A percentile compares a stretch with the other conserved stretches of the same genome.
Conservation (phyloP, 2,329 filamentous ascomycete species). For the Chrysoporthe cubensis region DNA sequence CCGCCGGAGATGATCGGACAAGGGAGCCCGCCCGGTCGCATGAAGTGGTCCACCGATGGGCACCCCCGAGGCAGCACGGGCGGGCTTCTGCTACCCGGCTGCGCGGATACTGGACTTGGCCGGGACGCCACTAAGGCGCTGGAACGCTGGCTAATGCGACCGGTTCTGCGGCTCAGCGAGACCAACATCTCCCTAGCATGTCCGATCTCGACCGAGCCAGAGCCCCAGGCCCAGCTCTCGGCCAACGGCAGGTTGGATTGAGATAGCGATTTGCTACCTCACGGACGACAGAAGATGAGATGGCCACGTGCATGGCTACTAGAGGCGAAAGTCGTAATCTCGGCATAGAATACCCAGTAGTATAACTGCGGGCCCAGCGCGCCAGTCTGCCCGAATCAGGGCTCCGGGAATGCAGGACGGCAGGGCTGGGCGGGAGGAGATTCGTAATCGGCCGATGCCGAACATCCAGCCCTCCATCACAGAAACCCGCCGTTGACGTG, state of each 20-base stretch:
- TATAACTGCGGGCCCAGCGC: conserved; percentile 25
- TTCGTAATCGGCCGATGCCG: conserved; percentile 24
- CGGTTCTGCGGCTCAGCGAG: conserved; percentile 4
- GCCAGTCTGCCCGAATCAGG: conserved; percentile 15
- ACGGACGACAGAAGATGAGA: background rate
- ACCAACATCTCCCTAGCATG: background rate
- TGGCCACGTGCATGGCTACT: background rate
- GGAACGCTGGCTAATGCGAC: conserved; percentile 1
- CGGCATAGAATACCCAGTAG: conserved; percentile 20
- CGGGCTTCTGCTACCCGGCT: background rate
- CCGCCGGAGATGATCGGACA: background rate
- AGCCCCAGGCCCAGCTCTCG: background rate
- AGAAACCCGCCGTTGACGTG: conserved; percentile 7
- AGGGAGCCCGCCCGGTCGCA: background rate
- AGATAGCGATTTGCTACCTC: conserved; percentile 2
- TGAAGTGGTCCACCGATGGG: background rate
- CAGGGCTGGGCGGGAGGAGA: conserved; percentile 12
- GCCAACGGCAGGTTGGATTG: background rate
- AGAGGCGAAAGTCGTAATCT: conserved; percentile 24
- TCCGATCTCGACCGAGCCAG: background rate
- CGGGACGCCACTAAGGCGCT: background rate
- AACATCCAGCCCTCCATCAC: conserved; percentile 4
- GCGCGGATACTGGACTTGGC: background rate
- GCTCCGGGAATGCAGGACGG: background rate
- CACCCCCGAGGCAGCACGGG: background rate